Conservation (phyloP, 2,329 filamentous ascomycete genomes). For the Trichothecium roseum region DNA sequence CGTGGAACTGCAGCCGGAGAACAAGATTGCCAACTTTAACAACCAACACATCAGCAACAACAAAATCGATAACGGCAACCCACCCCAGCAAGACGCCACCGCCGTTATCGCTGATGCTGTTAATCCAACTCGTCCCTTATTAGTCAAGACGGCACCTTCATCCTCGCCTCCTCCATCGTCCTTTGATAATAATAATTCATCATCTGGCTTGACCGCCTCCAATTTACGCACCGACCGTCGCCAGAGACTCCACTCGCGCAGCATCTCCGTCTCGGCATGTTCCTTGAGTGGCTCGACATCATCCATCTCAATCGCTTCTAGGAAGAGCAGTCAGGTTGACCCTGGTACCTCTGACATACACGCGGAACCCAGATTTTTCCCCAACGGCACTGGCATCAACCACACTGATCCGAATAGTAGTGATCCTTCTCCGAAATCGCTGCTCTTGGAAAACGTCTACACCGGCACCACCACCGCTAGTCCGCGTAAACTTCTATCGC, state of each 20-base stretch:
- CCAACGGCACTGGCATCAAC: too few species aligned
- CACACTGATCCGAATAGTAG: too few species aligned
- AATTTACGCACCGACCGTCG: not conserved
- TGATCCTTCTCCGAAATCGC: not conserved
- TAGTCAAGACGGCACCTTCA: slow-evolving; percentile 11
- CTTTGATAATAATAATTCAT: too few species aligned
- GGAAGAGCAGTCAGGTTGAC: slow-evolving; percentile 50
- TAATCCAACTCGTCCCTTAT: not conserved
- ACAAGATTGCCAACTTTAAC: too few species aligned
- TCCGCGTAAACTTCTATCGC: too few species aligned
- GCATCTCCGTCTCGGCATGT: slow-evolving; percentile 28
- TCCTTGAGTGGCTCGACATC: slow-evolving; percentile 21
- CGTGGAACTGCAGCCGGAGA: too few species aligned
- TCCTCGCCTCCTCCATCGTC: slow-evolving; percentile 3
- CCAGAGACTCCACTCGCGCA: slow-evolving; percentile 1
- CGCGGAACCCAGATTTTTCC: slow-evolving; percentile 49
- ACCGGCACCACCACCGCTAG: too few species aligned
- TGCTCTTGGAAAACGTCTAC: slow-evolving; percentile 3
- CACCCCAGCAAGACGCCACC: too few species aligned
- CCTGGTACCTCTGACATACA: slow-evolving; percentile 46
- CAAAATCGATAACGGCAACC: too few species aligned
- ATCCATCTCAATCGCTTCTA: slow-evolving; percentile 15
- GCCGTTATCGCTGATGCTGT: too few species aligned
- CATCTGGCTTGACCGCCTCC: too few species aligned
- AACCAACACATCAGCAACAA: too few species aligned